Percentiles rank a stretch among this genome's conserved stretches.
phyloP scores from a whole-genome alignment of 2,329 filamentous ascomycete genomes.

The Cercospora berteroae region DNA sequence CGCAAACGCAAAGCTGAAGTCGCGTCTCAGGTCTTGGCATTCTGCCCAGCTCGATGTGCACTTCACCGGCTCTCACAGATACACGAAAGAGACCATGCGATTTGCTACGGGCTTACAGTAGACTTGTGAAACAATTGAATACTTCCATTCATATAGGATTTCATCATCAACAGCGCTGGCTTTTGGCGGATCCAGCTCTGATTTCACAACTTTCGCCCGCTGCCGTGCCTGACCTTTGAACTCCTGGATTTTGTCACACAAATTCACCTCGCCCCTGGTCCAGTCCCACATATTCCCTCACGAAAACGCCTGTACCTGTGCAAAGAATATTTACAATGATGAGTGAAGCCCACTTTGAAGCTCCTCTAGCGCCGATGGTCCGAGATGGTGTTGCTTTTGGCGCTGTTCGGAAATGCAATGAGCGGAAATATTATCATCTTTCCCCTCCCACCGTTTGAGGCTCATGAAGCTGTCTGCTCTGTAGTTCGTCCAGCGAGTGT shows the following conservation, averaged over 20 bases:
- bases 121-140: neutral
- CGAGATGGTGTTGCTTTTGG: neutral
- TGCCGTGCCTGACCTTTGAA: slow-evolving; percentile 6
- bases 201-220: slow-evolving; percentile 2
- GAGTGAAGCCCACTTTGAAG: neutral
- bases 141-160: slow-evolving; percentile 8
- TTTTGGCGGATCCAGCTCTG: neutral
- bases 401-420: neutral
- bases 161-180: slow-evolving; percentile 11
- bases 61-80: neutral
- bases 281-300: neutral
- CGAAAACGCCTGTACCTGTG: slow-evolving; percentile 15
- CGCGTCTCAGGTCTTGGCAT: slow-evolving; percentile 14
- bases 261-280: slow-evolving; percentile 1
- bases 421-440: neutral
- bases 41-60: neutral
- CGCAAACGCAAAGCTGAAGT: slow-evolving; percentile 7
- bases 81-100: neutral
- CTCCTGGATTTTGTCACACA: neutral
- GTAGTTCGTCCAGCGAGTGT: neutral
- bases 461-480: neutral
- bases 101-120: neutral
- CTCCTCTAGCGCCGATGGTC: neutral
- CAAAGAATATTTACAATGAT: slow-evolving; percentile 23
- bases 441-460: neutral